These are phyloP conservation scores for Neofusicoccum ribis DNA, from an alignment of 2,329 filamentous ascomycete genomes.

Conservation along the genomic window DNA sequence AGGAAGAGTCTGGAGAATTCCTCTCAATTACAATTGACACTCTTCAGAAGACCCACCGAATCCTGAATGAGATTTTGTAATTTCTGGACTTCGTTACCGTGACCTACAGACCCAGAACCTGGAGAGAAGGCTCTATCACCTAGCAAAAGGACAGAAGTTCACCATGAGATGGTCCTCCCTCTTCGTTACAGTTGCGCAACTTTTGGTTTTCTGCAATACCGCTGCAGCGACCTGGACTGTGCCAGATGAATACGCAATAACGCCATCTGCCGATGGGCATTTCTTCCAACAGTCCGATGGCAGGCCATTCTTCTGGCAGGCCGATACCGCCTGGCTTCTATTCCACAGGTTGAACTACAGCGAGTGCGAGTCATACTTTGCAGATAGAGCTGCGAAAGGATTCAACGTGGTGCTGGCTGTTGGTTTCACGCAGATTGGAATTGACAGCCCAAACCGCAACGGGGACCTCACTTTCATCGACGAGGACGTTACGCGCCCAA, in stretches of 20 bases:
- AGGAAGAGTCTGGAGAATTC: no score
- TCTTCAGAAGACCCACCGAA: no score
- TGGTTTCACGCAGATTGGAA: not conserved
- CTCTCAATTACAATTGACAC: no score
- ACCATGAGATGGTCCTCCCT: no score
- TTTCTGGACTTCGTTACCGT: no score
- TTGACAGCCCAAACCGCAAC: not conserved
- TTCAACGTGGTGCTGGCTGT: conserved; percentile 2
- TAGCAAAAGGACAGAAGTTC: no score
- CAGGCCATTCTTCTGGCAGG: not conserved
- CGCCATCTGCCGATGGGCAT: not conserved
- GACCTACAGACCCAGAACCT: no score
- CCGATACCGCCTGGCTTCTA: not conserved
- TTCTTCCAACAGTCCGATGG: not conserved
- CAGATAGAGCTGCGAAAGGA: not conserved
- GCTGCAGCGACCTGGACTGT: not conserved
- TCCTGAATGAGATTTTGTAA: no score
- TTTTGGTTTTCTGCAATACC: not conserved
- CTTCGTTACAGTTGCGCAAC: not conserved
- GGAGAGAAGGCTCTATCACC: no score
- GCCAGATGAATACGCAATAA: not conserved
- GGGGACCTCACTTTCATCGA: not conserved
- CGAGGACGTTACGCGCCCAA: not conserved
- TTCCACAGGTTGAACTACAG: conserved; percentile 1
- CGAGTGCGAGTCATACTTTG: not conserved